phyloP scores from a whole-genome alignment of 345 rosid genomes.

The Toxicodendron radicans region DNA sequence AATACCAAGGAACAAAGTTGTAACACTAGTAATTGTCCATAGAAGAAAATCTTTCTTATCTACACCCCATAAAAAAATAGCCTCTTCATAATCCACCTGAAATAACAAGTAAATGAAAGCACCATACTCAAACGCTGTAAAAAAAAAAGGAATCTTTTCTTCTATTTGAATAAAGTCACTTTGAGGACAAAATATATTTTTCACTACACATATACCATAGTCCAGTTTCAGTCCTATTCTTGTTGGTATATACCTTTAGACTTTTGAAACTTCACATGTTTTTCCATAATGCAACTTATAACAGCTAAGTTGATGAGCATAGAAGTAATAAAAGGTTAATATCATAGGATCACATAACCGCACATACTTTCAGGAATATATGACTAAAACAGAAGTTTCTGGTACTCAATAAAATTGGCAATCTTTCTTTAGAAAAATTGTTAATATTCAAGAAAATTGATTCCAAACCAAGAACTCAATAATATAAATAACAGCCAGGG shows the following conservation, averaged over 20 bases:
- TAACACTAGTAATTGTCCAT: slow-evolving; percentile 76
- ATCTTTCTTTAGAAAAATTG: no score
- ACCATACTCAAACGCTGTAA: neutral
- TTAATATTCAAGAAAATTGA: no score
- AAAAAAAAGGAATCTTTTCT: neutral
- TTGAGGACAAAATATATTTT: neutral
- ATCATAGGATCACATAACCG: neutral
- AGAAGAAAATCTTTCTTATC: slow-evolving; percentile 97
- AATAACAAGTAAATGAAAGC: slow-evolving; percentile 13
- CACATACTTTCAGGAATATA: no score
- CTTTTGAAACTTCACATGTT: neutral
- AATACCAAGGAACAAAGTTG: slow-evolving; percentile 90
- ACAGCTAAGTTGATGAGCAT: neutral
- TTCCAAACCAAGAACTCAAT: no score
- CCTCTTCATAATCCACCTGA: slow-evolving; percentile 96
- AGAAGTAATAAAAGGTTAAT: no score
- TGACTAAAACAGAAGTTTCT: no score
- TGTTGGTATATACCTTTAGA: neutral
- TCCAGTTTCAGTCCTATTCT: neutral
- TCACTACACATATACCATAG: neutral
- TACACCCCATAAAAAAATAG: slow-evolving; percentile 92
- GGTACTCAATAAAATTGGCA: no score
- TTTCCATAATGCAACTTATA: neutral
- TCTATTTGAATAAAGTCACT: neutral
- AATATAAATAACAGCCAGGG: no score